Conservation (phyloP, 2,329 filamentous ascomycete species). For the Dactylellina sp. region DNA sequence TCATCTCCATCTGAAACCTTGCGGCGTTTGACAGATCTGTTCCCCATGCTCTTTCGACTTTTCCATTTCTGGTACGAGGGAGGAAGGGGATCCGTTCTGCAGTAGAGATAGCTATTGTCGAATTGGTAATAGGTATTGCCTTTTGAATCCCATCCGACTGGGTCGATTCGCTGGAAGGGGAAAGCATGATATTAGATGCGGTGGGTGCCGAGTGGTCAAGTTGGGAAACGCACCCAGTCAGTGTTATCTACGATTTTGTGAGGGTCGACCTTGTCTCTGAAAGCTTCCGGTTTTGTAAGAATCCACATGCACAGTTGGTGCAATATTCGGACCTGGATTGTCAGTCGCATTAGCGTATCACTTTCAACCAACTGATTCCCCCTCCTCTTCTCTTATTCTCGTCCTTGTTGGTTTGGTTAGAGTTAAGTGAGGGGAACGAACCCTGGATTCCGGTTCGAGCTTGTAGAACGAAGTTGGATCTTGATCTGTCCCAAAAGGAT, state of each 20-base stretch:
- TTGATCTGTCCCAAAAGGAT: constrained; percentile 86
- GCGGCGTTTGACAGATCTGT: constrained; percentile 78
- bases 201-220: not conserved
- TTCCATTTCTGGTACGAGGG: constrained; percentile 73
- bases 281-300: constrained; percentile 84
- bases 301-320: constrained; percentile 92
- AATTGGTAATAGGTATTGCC: constrained; percentile 90
- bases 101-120: constrained; percentile 93
- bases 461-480: constrained; percentile 75
- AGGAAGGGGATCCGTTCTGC: constrained; percentile 79
- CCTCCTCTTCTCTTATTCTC: too few species aligned
- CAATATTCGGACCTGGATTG: constrained; percentile 75
- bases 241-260: constrained; percentile 79
- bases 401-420: too few species aligned
- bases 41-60: constrained; percentile 67
- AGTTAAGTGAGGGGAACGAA: not conserved
- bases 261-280: constrained; percentile 88
- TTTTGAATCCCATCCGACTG: constrained; percentile 87
- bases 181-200: constrained; percentile 15
- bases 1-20: constrained; percentile 64
- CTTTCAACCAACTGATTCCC: not conserved
- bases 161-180: constrained; percentile 74
- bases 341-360: not conserved
- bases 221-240: constrained; percentile 73
- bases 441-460: constrained; percentile 29